Evolutionary conservation across 345 rosid genomes (phyloP).

Genomic region (Eucalyptus dawsonii): DNA sequence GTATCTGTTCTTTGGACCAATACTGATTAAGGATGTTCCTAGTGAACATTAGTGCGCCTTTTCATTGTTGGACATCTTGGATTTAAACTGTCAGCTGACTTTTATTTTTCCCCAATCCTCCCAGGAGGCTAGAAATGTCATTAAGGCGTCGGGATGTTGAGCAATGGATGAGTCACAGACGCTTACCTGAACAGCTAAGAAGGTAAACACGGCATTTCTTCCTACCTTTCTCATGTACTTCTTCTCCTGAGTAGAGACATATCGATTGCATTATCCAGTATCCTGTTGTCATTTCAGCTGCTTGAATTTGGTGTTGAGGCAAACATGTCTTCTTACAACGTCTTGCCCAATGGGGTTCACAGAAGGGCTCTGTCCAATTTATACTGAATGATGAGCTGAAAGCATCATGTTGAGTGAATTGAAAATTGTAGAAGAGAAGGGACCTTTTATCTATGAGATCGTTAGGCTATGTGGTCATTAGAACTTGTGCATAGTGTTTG

Average conservation of each 20-base stretch:
- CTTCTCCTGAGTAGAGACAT: background rate
- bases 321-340: background rate
- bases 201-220: conserved; percentile 16
- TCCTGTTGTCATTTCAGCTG: background rate
- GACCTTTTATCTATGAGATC: background rate
- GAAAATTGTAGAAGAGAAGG: background rate
- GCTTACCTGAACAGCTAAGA: conserved; percentile 57
- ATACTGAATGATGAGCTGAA: background rate
- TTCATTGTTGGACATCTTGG: background rate
- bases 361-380: background rate
- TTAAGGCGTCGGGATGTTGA: conserved; percentile 83
- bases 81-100: background rate
- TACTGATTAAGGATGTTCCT: background rate
- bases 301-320: background rate
- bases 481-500: background rate
- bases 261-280: background rate
- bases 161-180: conserved; percentile 93
- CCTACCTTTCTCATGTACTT: background rate
- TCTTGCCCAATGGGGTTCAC: background rate
- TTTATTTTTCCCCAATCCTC: background rate
- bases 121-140: conserved; percentile 74
- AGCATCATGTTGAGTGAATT: background rate
- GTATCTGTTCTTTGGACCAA: background rate
- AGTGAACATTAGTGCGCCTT: background rate
- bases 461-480: background rate